Conservation (phyloP, 1,284 basidiomycete species). For the Ustilago xerochloae region DNA sequence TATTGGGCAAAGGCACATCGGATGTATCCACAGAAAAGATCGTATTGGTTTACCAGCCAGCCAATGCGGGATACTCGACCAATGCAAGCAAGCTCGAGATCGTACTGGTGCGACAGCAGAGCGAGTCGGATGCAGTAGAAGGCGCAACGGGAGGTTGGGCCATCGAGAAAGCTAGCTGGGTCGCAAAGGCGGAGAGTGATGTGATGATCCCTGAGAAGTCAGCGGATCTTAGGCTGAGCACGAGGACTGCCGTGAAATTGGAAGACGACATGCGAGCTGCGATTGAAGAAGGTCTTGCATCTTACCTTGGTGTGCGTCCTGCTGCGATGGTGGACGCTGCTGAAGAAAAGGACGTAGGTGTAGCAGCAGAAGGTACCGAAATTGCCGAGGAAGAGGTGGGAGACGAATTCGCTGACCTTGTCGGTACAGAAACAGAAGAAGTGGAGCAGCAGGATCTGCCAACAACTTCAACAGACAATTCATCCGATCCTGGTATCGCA, state of each 20-base stretch:
- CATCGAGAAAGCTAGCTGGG: conserved; percentile 15
- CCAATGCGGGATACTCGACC: conserved; percentile 1
- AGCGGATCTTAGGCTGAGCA: conserved; percentile 28
- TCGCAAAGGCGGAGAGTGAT: conserved; percentile 19
- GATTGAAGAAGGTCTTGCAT: conserved; percentile 7
- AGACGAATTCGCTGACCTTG: conserved; percentile 2
- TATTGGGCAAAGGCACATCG: background rate
- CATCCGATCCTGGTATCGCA: no score
- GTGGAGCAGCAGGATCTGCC: conserved; percentile 11
- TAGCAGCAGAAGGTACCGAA: background rate
- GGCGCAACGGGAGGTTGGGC: conserved; percentile 9
- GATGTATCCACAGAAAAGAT: conserved; percentile 5
- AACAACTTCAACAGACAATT: background rate
- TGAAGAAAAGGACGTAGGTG: background rate
- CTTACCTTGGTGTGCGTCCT: conserved; percentile 1
- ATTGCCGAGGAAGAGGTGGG: background rate
- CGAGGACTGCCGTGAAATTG: background rate
- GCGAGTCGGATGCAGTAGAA: background rate
- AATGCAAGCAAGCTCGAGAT: conserved; percentile 22
- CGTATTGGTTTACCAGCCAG: conserved; percentile 21
- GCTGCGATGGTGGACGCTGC: background rate
- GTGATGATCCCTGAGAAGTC: conserved; percentile 33
- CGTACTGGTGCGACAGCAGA: conserved; percentile 4
- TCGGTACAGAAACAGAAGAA: conserved; percentile 16
- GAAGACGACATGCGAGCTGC: conserved; percentile 2